phyloP scores from a whole-genome alignment of 2,329 filamentous ascomycete species.

The Pseudonectria foliicola region DNA sequence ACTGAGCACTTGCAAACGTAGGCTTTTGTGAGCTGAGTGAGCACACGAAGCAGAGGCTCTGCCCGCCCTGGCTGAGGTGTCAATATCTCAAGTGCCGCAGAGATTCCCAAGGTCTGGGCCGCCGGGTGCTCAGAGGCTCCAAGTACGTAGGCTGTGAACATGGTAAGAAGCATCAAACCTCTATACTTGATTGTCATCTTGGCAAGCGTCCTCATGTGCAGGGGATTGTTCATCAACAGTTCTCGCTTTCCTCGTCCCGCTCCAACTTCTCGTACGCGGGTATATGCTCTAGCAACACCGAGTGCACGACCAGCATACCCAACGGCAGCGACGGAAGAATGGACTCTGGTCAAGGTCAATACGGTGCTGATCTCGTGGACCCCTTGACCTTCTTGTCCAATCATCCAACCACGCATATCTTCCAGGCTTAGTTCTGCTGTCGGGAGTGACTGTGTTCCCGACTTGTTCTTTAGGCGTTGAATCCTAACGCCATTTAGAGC shows the following conservation, averaged over 20 bases:
- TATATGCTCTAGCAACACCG: constrained; percentile 50
- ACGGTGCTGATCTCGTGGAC: constrained; percentile 62
- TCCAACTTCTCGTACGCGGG: constrained; percentile 47
- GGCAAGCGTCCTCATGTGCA: constrained; percentile 54
- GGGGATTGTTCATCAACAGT: constrained; percentile 42
- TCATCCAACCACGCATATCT: constrained; percentile 56
- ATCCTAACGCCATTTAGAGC: constrained; percentile 62
- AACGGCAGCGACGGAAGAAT: constrained; percentile 47
- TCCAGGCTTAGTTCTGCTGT: constrained; percentile 65
- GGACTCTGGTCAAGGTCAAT: constrained; percentile 58
- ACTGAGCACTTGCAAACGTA: constrained; percentile 45
- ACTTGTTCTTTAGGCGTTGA: constrained; percentile 64
- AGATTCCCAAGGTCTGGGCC: constrained; percentile 1
- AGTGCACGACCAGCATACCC: constrained; percentile 50
- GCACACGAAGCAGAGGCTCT: constrained; percentile 43
- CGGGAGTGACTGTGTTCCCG: constrained; percentile 62
- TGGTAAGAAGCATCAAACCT: constrained; percentile 47
- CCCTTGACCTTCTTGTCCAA: constrained; percentile 60
- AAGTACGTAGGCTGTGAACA: constrained; percentile 47
- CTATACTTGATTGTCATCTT: constrained; percentile 48
- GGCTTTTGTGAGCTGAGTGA: constrained; percentile 56
- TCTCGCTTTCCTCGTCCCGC: constrained; percentile 35
- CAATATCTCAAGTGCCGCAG: constrained; percentile 21
- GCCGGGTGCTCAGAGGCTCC: constrained; percentile 44
- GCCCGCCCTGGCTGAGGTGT: constrained; percentile 28